phyloP scores from a whole-genome alignment of 1,284 basidiomycete species.

The Mrakiaceae sp. region DNA sequence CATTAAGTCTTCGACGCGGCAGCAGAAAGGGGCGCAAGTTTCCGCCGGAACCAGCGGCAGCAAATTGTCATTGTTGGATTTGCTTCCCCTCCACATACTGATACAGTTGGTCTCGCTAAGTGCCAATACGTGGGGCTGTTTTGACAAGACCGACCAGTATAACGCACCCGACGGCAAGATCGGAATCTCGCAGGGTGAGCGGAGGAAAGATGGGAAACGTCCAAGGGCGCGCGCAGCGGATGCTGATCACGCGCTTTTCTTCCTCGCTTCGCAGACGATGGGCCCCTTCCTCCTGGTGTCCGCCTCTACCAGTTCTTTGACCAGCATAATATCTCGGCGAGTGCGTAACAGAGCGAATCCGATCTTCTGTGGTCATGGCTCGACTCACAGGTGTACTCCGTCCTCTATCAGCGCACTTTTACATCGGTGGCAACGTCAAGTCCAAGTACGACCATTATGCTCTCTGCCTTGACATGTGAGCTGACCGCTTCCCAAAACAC shows the following conservation, averaged over 20 bases:
- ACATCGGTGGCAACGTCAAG: slow-evolving; percentile 65
- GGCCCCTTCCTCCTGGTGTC: slow-evolving; percentile 4
- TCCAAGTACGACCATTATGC: slow-evolving; percentile 27
- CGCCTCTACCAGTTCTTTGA: slow-evolving; percentile 4
- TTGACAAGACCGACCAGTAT: neutral
- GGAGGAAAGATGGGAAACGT: neutral
- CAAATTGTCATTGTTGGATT: no score
- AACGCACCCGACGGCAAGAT: neutral
- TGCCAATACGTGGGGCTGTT: neutral
- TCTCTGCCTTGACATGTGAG: neutral
- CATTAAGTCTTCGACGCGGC: neutral
- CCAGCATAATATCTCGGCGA: slow-evolving; percentile 21
- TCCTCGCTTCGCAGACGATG: slow-evolving; percentile 4
- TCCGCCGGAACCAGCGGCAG: neutral
- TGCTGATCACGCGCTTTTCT: neutral
- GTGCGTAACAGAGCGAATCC: neutral
- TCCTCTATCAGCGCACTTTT: slow-evolving; percentile 45
- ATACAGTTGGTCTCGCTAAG: neutral
- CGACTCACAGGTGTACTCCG: no score
- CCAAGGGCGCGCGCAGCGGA: neutral
- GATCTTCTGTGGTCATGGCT: no score
- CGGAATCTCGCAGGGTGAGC: neutral
- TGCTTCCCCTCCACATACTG: neutral
- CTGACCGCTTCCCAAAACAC: no score
- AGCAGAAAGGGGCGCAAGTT: no score